Evolutionary conservation across 371 early-diverging fungal genomes (phyloP).

Genomic region (Mortierella sp.): DNA sequence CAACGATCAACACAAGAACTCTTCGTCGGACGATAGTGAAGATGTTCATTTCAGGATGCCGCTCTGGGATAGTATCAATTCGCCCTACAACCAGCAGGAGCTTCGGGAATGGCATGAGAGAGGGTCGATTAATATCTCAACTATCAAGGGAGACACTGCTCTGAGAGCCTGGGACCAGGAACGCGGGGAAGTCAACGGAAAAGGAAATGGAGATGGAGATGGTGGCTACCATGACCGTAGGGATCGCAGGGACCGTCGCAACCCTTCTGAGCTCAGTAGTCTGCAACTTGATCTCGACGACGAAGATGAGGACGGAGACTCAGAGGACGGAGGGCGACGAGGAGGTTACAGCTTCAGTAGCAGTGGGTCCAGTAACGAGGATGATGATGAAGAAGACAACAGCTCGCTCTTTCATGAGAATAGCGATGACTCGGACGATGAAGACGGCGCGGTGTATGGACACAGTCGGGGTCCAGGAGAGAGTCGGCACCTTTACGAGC

Average conservation of each 20-base stretch:
- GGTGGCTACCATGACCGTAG: not conserved
- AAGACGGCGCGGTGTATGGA: not conserved
- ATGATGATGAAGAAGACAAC: conserved; percentile 15
- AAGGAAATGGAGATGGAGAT: not conserved
- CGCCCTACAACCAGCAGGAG: conserved; percentile 28
- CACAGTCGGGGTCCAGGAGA: not conserved
- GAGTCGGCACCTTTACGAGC: conserved; percentile 19
- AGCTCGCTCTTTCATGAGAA: conserved; percentile 27
- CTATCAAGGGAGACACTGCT: conserved; percentile 11
- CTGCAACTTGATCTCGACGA: conserved; percentile 30
- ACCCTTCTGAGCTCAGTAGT: conserved; percentile 28
- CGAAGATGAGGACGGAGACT: conserved; percentile 12
- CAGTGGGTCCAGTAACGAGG: conserved; percentile 18
- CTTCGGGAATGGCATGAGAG: conserved; percentile 32
- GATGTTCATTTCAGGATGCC: conserved; percentile 44
- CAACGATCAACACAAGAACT: not conserved
- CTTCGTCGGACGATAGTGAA: not conserved
- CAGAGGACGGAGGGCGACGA: not conserved
- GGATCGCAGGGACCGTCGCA: not conserved
- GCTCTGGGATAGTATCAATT: conserved; percentile 51
- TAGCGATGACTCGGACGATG: conserved; percentile 13
- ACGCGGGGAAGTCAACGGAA: not conserved
- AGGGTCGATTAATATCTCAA: conserved; percentile 19
- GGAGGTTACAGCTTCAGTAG: conserved; percentile 13
- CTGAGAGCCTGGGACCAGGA: conserved; percentile 30